Conservation (phyloP, 768 basidiomycete genomes). For the Mycena leptocephala region DNA sequence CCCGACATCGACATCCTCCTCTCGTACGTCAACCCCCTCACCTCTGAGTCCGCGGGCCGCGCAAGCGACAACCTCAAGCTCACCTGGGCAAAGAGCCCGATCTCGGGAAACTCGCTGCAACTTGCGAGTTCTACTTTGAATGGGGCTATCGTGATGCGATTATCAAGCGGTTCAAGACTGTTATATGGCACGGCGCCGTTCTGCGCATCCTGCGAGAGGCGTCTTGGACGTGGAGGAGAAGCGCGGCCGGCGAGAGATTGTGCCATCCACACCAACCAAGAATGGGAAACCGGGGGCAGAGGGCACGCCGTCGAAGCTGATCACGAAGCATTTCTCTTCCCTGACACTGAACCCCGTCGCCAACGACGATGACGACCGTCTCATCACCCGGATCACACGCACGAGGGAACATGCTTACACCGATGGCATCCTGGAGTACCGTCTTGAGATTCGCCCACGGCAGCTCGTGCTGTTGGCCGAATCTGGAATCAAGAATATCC, state of each 20-base stretch:
- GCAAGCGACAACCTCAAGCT: constrained; percentile 53
- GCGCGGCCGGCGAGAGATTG: not conserved
- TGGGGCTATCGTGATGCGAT: constrained; percentile 92
- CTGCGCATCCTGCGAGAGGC: constrained; percentile 79
- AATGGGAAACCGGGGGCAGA: constrained; percentile 41
- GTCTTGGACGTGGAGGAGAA: constrained; percentile 66
- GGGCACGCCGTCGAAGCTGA: constrained; percentile 71
- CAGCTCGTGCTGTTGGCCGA: constrained; percentile 78
- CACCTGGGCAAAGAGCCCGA: constrained; percentile 75
- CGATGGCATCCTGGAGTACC: constrained; percentile 83
- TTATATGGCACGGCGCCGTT: constrained; percentile 86
- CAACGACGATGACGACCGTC: constrained; percentile 54
- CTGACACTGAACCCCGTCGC: constrained; percentile 56
- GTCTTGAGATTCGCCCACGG: constrained; percentile 81
- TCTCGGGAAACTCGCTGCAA: constrained; percentile 78
- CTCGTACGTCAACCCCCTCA: constrained; percentile 86
- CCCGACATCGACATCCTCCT: constrained; percentile 82
- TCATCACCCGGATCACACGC: constrained; percentile 79
- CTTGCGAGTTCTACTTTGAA: constrained; percentile 92
- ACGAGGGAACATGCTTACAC: constrained; percentile 79
- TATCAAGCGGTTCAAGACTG: constrained; percentile 86
- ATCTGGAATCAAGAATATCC: constrained; percentile 75
- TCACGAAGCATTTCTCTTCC: constrained; percentile 70
- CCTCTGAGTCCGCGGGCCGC: constrained; percentile 73
- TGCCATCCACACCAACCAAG: constrained; percentile 57